Percentiles rank a stretch among this genome's conserved stretches.
Evolutionary conservation across 495 filamentous ascomycete species (phyloP).

Genomic region (Penicillium lagena): DNA sequence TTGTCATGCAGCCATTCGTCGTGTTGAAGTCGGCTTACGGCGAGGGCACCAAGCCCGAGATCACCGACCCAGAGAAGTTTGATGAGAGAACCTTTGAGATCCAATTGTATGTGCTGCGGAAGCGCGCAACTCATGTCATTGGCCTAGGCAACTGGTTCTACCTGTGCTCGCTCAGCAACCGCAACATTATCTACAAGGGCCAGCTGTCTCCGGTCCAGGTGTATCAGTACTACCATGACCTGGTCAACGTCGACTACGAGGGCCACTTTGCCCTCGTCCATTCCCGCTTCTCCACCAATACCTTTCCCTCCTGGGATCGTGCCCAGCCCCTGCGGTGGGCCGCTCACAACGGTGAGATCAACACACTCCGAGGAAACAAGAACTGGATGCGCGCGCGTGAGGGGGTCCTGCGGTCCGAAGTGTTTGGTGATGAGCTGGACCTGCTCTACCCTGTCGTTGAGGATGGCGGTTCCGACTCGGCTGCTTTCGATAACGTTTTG

Average conservation of each 20-base stretch:
- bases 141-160: conserved; percentile 99
- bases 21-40: conserved; percentile 85
- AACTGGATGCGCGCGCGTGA: conserved; percentile 99
- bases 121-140: conserved; percentile 89
- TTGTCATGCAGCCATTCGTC: conserved; percentile 93
- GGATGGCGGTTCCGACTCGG: conserved; percentile 95
- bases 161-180: conserved; percentile 93
- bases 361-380: conserved; percentile 97
- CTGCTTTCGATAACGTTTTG: conserved; percentile 96
- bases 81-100: conserved; percentile 84
- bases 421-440: conserved; percentile 93
- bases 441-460: conserved; percentile 91
- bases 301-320: conserved; percentile 98
- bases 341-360: conserved; percentile 99
- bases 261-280: conserved; percentile 97
- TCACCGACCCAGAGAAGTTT: conserved; percentile 71
- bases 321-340: conserved; percentile 96
- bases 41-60: conserved; percentile 72
- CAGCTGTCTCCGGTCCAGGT: conserved; percentile 94
- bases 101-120: conserved; percentile 90
- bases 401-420: conserved; percentile 86
- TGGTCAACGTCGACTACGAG: conserved; percentile 96
- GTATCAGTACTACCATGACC: conserved; percentile 98
- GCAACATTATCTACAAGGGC: conserved; percentile 99
- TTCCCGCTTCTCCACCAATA: conserved; percentile 98